Conservation (phyloP, 768 basidiomycete genomes). For the Leccinellum albellum region DNA sequence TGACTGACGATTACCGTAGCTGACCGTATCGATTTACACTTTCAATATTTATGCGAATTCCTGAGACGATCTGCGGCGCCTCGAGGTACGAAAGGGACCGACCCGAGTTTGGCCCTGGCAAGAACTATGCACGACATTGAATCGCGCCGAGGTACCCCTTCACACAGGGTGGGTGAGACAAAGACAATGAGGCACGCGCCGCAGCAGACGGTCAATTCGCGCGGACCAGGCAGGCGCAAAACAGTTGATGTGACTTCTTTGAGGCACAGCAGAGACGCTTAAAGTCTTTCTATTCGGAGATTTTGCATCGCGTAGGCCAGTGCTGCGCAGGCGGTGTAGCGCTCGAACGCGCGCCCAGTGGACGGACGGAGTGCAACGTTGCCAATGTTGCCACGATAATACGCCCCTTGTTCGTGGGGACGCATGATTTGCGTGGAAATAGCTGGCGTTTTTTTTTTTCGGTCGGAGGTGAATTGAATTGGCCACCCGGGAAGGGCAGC, state of each 20-base stretch:
- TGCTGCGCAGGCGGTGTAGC: background rate
- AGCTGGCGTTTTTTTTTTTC: background rate
- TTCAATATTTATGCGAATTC: slow-evolving; percentile 11
- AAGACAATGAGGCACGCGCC: background rate
- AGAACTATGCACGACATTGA: background rate
- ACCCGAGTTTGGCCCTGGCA: slow-evolving; percentile 2
- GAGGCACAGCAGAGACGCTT: background rate
- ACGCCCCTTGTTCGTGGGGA: slow-evolving; percentile 1
- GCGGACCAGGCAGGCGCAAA: background rate
- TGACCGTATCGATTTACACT: slow-evolving; percentile 9
- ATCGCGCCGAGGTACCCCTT: slow-evolving; percentile 9
- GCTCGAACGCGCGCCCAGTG: too few species aligned
- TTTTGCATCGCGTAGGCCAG: background rate
- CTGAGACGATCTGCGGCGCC: slow-evolving; percentile 14
- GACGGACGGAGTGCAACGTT: background rate
- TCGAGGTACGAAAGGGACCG: background rate
- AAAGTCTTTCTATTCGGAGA: background rate
- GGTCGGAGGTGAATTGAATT: slow-evolving; percentile 2
- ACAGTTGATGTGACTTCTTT: background rate
- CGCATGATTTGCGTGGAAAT: background rate
- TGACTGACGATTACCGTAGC: slow-evolving; percentile 14
- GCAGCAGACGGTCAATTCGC: slow-evolving; percentile 2
- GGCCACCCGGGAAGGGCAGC: background rate
- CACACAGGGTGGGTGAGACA: slow-evolving; percentile 3
- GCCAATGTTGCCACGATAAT: background rate